A percentile compares a stretch with the other conserved stretches of the same genome.
Conservation (phyloP, 2,329 filamentous ascomycete species). For the Aspergillus sp. region DNA sequence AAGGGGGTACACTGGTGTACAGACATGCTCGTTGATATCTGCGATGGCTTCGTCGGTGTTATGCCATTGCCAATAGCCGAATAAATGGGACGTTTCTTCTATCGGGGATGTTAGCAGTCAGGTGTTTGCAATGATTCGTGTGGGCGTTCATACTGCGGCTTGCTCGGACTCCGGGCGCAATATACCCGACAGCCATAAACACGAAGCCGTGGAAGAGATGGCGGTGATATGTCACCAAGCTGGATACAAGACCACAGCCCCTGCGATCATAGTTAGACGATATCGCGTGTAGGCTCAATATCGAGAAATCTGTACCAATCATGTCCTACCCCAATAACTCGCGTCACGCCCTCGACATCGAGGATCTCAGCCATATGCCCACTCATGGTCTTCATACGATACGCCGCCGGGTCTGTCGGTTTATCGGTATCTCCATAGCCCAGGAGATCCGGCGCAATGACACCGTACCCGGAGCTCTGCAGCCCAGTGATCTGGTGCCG, state of each 20-base stretch:
- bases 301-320: constrained; percentile 24
- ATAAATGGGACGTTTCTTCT: not conserved
- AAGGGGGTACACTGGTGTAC: not conserved
- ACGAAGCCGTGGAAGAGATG: not conserved
- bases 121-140: too few species aligned
- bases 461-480: constrained; percentile 38
- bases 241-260: not conserved
- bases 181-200: not conserved
- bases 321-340: constrained; percentile 25
- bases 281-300: not conserved
- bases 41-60: constrained; percentile 13
- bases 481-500: constrained; percentile 38
- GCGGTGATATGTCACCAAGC: not conserved
- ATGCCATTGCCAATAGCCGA: not conserved
- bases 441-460: constrained; percentile 45
- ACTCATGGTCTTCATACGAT: constrained; percentile 32
- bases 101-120: not conserved
- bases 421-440: constrained; percentile 39
- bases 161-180: not conserved
- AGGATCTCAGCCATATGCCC: constrained; percentile 37
- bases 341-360: constrained; percentile 20
- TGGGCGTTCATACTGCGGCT: too few species aligned
- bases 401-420: constrained; percentile 25
- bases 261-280: constrained; percentile 13
- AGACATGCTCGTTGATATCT: not conserved